Evolutionary conservation across 768 basidiomycete species (phyloP), one percentile per base, ranked within the genome.

Genomic region (Phanerodontia chrysosporium): DNA sequence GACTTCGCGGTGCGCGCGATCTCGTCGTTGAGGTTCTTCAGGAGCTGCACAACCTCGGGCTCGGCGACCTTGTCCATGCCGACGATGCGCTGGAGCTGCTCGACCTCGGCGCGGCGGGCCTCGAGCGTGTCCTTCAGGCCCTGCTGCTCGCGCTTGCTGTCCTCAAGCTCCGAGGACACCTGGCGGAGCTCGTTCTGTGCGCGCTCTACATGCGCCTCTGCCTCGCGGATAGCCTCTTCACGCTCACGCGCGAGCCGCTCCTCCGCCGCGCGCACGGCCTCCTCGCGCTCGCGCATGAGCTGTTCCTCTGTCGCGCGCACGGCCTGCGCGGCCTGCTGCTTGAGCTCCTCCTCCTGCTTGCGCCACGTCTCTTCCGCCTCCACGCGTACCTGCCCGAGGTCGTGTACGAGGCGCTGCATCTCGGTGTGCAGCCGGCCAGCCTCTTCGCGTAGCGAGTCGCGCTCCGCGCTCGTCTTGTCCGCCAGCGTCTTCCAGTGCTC

Each of bases 11-110:
- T 52, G 44, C 57, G 46, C 45, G 49, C 60, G 32, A 61, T 61
- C 54, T 61, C 60, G 18, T 52, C 54, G 60, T 61, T 61, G 6
- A 61, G 55, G n/a, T 35, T 57, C 60, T 61, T 45, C 39, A 61
- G 39, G 13, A 61, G 51, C 49, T 51, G 46, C 10, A 57, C 18
- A 22, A 61, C 60, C 29, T 61, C 60, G 25, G 24, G 55, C 36
- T 61, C 55, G 21, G 29, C 60, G 22, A 61, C 27, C 21, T 18
- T 45, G 49, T 61, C 60, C 48, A 28, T 32, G 27, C 60, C 60
- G 36, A 56, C 36, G 21, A 61, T 48, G 21, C 24, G 44, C 55
- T 61, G 45, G 14, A 54, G 35, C 28, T 51, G 49, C 46, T 29
- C 44, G 44, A 57, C 29, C 51, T 61, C 55, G 48, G 36, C 36